phyloP scores from a whole-genome alignment of 768 basidiomycete species.

The Artomyces pyxidatus region DNA sequence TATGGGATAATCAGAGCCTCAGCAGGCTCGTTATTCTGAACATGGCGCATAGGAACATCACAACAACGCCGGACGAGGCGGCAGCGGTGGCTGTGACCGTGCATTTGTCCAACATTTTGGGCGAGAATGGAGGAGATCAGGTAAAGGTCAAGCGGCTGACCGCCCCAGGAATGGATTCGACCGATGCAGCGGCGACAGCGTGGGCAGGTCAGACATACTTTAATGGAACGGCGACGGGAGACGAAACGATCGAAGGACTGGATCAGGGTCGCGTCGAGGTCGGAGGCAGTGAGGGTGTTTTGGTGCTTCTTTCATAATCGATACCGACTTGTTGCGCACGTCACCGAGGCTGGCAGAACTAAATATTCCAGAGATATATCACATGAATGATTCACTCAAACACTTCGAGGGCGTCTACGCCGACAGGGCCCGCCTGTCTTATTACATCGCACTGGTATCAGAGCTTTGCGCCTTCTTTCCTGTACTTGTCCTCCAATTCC shows the following conservation, averaged over 20 bases:
- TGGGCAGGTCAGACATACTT: constrained; percentile 27
- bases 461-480: no score
- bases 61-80: constrained; percentile 8
- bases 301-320: background rate
- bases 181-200: constrained; percentile 17
- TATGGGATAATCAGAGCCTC: constrained; percentile 20
- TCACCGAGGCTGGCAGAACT: no score
- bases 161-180: constrained; percentile 22
- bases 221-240: constrained; percentile 22
- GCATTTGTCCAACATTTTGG: constrained; percentile 14
- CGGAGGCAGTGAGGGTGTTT: background rate
- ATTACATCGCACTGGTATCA: no score
- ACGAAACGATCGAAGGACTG: constrained; percentile 15
- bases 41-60: constrained; percentile 19
- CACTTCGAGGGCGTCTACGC: no score
- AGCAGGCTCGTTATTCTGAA: constrained; percentile 22
- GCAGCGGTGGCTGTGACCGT: constrained; percentile 8
- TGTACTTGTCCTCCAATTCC: constrained; percentile 12
- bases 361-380: no score
- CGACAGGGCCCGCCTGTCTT: no score
- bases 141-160: constrained; percentile 23
- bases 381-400: no score
- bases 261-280: background rate
- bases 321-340: no score
- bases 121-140: background rate